Evolutionary conservation across 768 basidiomycete species (phyloP).

Genomic region (Russula olivacea): DNA sequence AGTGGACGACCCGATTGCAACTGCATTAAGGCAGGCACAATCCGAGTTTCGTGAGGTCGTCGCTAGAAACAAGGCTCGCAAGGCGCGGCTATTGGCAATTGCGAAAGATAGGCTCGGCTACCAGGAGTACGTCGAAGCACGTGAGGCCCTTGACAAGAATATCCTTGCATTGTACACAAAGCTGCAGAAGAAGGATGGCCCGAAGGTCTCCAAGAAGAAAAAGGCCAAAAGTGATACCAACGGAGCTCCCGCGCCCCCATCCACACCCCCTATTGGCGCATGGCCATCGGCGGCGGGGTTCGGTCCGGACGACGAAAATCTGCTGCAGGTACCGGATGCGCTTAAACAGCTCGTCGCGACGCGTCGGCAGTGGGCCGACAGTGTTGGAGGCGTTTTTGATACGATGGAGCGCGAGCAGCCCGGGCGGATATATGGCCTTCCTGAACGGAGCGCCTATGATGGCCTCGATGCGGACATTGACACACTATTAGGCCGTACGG

Average conservation of each 20-base stretch:
- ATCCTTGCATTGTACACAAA: conserved; percentile 70
- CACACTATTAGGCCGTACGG: conserved; percentile 31
- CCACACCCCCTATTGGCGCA: conserved; percentile 39
- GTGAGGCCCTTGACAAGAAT: conserved; percentile 83
- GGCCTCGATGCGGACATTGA: conserved; percentile 65
- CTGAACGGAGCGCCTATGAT: conserved; percentile 64
- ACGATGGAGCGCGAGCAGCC: conserved; percentile 58
- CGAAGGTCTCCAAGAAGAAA: conserved; percentile 67
- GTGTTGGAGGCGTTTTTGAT: conserved; percentile 69
- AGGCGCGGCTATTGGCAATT: conserved; percentile 60
- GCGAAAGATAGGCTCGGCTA: conserved; percentile 86
- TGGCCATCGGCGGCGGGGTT: conserved; percentile 70
- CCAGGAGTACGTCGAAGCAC: conserved; percentile 81
- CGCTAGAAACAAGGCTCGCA: conserved; percentile 78
- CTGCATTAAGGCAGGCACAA: conserved; percentile 85
- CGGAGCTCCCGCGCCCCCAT: conserved; percentile 22
- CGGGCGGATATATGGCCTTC: conserved; percentile 75
- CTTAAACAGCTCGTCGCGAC: conserved; percentile 68
- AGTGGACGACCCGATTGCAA: conserved; percentile 92
- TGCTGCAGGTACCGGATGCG: conserved; percentile 58
- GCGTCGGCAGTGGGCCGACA: conserved; percentile 72
- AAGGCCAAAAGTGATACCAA: conserved; percentile 40
- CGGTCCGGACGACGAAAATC: conserved; percentile 59
- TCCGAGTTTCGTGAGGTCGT: conserved; percentile 69
- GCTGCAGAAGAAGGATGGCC: conserved; percentile 74